Evolutionary conservation across 2,329 filamentous ascomycete species (phyloP).

Genomic region (Daldinia sp.): DNA sequence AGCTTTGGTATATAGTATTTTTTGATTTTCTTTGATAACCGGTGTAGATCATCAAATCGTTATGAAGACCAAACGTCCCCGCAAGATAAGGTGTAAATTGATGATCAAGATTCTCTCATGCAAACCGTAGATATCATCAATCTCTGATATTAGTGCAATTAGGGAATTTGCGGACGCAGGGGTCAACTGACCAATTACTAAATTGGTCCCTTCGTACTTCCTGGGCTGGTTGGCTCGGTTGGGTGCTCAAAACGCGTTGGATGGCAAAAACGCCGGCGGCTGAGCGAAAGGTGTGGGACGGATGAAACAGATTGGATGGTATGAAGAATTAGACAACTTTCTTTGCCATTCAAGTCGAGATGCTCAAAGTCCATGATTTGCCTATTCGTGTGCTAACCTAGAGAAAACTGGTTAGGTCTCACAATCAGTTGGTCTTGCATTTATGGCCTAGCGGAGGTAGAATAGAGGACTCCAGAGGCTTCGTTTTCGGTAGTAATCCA

Average conservation of each 20-base stretch:
- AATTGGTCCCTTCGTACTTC: constrained; percentile 28
- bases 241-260: constrained; percentile 16
- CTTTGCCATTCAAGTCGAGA: constrained; percentile 11
- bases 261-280: constrained; percentile 26
- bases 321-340: constrained; percentile 26
- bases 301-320: constrained; percentile 31
- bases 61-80: neutral
- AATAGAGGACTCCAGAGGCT: constrained; percentile 5
- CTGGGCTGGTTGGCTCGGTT: constrained; percentile 23
- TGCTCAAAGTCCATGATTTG: neutral
- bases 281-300: constrained; percentile 27
- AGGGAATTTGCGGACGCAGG: constrained; percentile 33
- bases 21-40: constrained; percentile 16
- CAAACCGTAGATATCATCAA: constrained; percentile 22
- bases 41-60: constrained; percentile 2
- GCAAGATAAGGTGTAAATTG: neutral
- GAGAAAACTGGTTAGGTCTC: constrained; percentile 1
- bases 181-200: constrained; percentile 28
- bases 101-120: constrained; percentile 13
- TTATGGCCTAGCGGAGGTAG: constrained; percentile 1
- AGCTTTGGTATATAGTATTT: constrained; percentile 16
- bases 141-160: constrained; percentile 35
- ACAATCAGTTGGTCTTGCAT: neutral
- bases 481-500: neutral
- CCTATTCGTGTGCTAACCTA: constrained; percentile 3